phyloP scores from a whole-genome alignment of 2,329 filamentous ascomycete species.

The Ustulina deusta region DNA sequence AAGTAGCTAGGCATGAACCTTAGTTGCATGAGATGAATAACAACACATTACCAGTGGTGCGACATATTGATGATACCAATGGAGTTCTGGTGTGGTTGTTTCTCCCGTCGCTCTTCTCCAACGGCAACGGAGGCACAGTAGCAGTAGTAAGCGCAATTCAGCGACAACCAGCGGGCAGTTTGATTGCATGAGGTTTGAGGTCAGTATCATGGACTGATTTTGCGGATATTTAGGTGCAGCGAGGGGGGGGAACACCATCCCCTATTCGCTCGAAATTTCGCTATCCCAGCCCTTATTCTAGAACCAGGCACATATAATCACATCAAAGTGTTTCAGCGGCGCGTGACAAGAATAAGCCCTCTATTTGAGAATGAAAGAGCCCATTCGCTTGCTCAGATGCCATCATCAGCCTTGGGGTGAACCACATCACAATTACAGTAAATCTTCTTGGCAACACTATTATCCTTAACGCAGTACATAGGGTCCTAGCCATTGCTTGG shows the following conservation, averaged over 20 bases:
- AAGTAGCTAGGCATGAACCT: conserved; percentile 11
- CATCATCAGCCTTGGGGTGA: neutral
- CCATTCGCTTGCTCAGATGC: neutral
- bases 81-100: conserved; percentile 29
- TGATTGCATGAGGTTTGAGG: conserved; percentile 44
- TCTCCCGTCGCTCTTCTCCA: conserved; percentile 22
- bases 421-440: neutral
- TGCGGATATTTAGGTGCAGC: conserved; percentile 45
- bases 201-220: conserved; percentile 36
- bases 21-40: conserved; percentile 13
- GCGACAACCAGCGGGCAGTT: conserved; percentile 37
- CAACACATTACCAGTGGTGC: conserved; percentile 31
- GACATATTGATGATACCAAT: conserved; percentile 33
- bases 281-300: conserved; percentile 20
- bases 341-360: neutral
- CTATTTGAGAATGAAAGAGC: neutral
- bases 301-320: conserved; percentile 26
- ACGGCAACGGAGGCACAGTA: neutral
- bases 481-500: neutral
- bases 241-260: conserved; percentile 39
- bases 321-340: conserved; percentile 28
- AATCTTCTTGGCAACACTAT: neutral
- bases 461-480: neutral
- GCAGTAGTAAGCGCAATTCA: conserved; percentile 44
- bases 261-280: conserved; percentile 31